Conservation (phyloP, 78 protist genomes). For the Emiliania huxleyi region DNA sequence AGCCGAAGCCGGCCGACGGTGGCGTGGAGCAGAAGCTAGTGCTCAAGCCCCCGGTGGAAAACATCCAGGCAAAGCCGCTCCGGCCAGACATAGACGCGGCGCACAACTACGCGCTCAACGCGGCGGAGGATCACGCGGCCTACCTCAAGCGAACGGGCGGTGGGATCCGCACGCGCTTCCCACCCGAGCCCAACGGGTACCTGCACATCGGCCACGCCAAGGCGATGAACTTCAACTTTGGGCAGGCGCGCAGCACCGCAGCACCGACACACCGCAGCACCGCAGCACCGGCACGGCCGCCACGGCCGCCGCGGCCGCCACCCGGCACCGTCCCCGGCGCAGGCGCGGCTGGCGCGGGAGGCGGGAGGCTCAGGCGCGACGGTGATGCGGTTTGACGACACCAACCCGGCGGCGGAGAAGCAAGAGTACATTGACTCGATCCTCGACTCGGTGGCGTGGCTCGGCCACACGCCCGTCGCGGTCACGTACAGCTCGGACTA, state of each 20-base stretch:
- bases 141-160: slow-evolving; percentile 79
- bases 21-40: slow-evolving; percentile 25
- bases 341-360: not conserved
- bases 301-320: too few species aligned
- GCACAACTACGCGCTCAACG: not conserved
- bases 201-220: slow-evolving; percentile 99
- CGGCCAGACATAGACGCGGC: not conserved
- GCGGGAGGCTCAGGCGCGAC: not conserved
- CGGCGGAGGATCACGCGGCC: not conserved
- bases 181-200: slow-evolving; percentile 99
- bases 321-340: too few species aligned
- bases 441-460: slow-evolving; percentile 48
- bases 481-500: slow-evolving; percentile 90
- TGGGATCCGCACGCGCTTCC: slow-evolving; percentile 89
- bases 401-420: slow-evolving; percentile 97
- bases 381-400: slow-evolving; percentile 97
- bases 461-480: not conserved
- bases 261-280: too few species aligned
- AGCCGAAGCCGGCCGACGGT: slow-evolving; percentile 12
- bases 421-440: slow-evolving; percentile 85
- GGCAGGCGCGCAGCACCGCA: too few species aligned
- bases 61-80: not conserved
- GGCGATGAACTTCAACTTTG: slow-evolving; percentile 92
- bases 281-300: too few species aligned
- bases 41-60: not conserved